Evolutionary conservation across 805 yeast genomes (phyloP).

Genomic region (Alloascoidea hylecoeti): DNA sequence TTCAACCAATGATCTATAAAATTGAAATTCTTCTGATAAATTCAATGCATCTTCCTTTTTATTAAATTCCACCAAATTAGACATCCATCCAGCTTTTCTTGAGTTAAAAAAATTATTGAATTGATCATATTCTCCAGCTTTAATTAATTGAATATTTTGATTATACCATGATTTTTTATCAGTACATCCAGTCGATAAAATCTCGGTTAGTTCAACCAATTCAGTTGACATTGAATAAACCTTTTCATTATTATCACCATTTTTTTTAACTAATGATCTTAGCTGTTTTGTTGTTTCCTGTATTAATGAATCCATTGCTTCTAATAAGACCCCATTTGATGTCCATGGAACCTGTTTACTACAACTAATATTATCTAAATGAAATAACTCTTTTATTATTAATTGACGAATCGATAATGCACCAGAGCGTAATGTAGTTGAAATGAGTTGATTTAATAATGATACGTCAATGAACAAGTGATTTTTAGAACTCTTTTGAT

Average conservation of each 20-base stretch:
- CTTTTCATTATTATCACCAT: neutral
- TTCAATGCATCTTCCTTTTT: conserved; percentile 38
- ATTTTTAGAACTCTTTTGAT: neutral
- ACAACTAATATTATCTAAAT: conserved; percentile 5
- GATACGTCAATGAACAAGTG: neutral
- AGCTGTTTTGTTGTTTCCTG: conserved; percentile 2
- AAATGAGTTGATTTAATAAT: neutral
- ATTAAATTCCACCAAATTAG: conserved; percentile 33
- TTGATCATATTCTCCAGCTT: conserved; percentile 7
- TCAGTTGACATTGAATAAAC: conserved; percentile 9
- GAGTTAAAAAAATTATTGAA: conserved; percentile 11
- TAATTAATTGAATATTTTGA: no score
- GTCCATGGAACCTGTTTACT: conserved; percentile 14
- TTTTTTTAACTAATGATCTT: neutral
- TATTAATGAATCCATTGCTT: conserved; percentile 11
- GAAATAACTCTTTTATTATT: conserved; percentile 5
- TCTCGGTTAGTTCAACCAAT: conserved; percentile 22
- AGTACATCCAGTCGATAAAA: conserved; percentile 22
- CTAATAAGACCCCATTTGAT: conserved; percentile 9
- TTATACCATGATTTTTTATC: conserved; percentile 8
- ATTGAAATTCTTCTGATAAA: conserved; percentile 53
- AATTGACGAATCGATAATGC: neutral
- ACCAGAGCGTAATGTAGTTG: neutral
- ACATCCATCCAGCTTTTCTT: conserved; percentile 40
- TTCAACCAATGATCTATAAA: conserved; percentile 49